phyloP scores from a whole-genome alignment of 371 early-diverging fungal genomes.

The Saksenaea vasiformis region DNA sequence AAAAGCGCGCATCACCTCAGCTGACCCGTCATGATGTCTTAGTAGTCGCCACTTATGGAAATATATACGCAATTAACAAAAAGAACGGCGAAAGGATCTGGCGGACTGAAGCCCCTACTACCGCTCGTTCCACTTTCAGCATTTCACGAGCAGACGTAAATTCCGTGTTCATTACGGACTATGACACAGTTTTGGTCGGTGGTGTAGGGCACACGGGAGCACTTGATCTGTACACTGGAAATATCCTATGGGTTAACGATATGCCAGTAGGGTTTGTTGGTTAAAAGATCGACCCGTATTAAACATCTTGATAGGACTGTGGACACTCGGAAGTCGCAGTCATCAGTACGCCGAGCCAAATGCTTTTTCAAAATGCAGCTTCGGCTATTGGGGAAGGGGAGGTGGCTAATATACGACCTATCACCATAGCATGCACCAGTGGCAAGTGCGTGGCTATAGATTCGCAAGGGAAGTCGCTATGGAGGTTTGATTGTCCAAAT shows the following conservation, averaged over 20 bases:
- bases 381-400: not conserved
- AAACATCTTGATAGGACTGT: conserved; percentile 14
- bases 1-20: not conserved
- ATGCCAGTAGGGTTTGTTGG: conserved; percentile 32
- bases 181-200: conserved; percentile 23
- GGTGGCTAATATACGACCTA: not conserved
- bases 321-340: conserved; percentile 24
- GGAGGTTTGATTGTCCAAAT: conserved; percentile 34
- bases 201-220: conserved; percentile 20
- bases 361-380: not conserved
- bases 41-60: conserved; percentile 34
- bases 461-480: conserved; percentile 22
- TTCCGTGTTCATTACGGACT: conserved; percentile 33
- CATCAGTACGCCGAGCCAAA: conserved; percentile 18
- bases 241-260: conserved; percentile 27
- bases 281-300: not conserved
- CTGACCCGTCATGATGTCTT: conserved; percentile 28
- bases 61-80: conserved; percentile 38
- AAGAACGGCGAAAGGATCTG: conserved; percentile 28
- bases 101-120: conserved; percentile 14
- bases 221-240: conserved; percentile 26
- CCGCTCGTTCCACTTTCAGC: not conserved
- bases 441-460: conserved; percentile 37
- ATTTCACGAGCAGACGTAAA: conserved; percentile 7
- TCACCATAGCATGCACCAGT: conserved; percentile 24